phyloP scores from a whole-genome alignment of 345 rosid species.

The Murraya paniculata region DNA sequence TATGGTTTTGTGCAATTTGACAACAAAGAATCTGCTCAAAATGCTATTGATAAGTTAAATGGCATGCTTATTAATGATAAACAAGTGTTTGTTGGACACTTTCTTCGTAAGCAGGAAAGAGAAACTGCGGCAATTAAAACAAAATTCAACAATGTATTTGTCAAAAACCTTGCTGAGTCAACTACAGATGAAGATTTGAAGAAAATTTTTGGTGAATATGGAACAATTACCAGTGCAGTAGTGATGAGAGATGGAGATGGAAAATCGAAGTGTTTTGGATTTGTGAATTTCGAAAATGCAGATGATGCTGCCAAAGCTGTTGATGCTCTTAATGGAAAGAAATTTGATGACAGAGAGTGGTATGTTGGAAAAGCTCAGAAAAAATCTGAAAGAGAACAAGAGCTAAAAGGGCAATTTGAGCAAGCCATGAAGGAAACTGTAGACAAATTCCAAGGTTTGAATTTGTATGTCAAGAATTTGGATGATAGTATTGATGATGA shows the following conservation, averaged over 20 bases:
- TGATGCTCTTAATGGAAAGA: slow-evolving; percentile 80
- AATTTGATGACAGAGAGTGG: slow-evolving; percentile 85
- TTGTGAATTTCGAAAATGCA: slow-evolving; percentile 76
- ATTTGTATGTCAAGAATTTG: slow-evolving; percentile 82
- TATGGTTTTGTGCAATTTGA: slow-evolving; percentile 94
- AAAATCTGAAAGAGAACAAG: slow-evolving; percentile 79
- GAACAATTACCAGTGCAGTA: slow-evolving; percentile 69
- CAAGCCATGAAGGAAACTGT: slow-evolving; percentile 78
- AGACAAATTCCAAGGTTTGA: slow-evolving; percentile 82
- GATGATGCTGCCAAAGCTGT: slow-evolving; percentile 85
- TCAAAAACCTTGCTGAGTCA: slow-evolving; percentile 71
- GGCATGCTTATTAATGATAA: slow-evolving; percentile 94
- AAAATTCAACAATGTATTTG: slow-evolving; percentile 77
- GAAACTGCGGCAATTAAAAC: slow-evolving; percentile 43
- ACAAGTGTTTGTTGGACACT: slow-evolving; percentile 91
- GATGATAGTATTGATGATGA: slow-evolving; percentile 88
- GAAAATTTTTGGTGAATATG: slow-evolving; percentile 69
- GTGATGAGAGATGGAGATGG: slow-evolving; percentile 90
- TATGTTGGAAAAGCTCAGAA: slow-evolving; percentile 95
- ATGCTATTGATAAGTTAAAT: slow-evolving; percentile 72
- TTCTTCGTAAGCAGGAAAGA: slow-evolving; percentile 86
- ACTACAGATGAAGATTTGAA: slow-evolving; percentile 70
- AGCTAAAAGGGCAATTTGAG: slow-evolving; percentile 65
- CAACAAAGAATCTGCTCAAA: slow-evolving; percentile 74
- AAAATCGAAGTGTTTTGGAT: slow-evolving; percentile 93